These are phyloP conservation scores for Aureobasidium pullulans DNA, from an alignment of 2,329 filamentous ascomycete species.

Conservation along the genomic window DNA sequence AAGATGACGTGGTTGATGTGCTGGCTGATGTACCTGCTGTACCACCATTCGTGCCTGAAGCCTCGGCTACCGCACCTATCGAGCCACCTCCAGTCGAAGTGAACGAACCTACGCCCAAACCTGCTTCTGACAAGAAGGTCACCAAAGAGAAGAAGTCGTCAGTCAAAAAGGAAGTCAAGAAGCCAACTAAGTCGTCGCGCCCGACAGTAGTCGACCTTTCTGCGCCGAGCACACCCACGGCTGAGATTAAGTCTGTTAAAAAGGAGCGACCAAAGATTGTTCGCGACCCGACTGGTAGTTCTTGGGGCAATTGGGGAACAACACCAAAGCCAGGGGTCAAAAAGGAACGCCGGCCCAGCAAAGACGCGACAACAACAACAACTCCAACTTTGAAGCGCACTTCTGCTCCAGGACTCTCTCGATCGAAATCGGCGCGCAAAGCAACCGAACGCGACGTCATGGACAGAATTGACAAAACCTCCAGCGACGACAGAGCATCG, in stretches of 20 bases:
- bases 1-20: constrained; percentile 28
- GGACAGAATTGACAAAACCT: constrained; percentile 42
- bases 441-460: constrained; percentile 43
- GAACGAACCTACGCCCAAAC: neutral
- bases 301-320: constrained; percentile 68
- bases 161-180: constrained; percentile 28
- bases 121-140: neutral
- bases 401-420: constrained; percentile 37
- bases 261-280: constrained; percentile 73
- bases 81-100: constrained; percentile 17
- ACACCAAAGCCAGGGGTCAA: constrained; percentile 29
- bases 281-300: constrained; percentile 52
- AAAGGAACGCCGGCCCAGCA: constrained; percentile 37
- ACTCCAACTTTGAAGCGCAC: constrained; percentile 34
- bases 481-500: constrained; percentile 63
- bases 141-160: constrained; percentile 25
- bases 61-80: constrained; percentile 16
- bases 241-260: constrained; percentile 50
- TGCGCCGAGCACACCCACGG: constrained; percentile 38
- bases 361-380: constrained; percentile 28
- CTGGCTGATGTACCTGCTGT: constrained; percentile 6
- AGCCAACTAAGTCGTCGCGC: constrained; percentile 27
- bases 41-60: constrained; percentile 7
- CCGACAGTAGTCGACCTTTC: constrained; percentile 15
- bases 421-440: constrained; percentile 52